These are phyloP conservation scores for Periconia sp. DNA, from an alignment of 2,329 filamentous ascomycete genomes.

Conservation along the genomic window DNA sequence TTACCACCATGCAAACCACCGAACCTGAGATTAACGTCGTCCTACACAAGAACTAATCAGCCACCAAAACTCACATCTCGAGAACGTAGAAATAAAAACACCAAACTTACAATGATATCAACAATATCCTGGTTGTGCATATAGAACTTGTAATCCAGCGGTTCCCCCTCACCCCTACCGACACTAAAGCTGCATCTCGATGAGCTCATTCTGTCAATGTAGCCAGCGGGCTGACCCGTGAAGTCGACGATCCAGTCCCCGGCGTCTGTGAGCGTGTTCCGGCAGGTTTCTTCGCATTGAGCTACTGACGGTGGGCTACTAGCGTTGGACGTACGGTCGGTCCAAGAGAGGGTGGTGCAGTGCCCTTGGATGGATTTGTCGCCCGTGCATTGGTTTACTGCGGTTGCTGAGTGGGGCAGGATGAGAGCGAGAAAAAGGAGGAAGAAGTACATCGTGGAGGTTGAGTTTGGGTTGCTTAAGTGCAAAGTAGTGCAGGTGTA, in stretches of 20 bases:
- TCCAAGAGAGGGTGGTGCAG: slow-evolving; percentile 19
- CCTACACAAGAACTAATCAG: not conserved
- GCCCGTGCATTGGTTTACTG: slow-evolving; percentile 8
- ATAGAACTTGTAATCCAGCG: slow-evolving; percentile 15
- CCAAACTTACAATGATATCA: slow-evolving; percentile 14
- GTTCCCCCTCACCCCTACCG: slow-evolving; percentile 13
- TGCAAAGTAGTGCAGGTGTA: no score
- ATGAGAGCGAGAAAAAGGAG: not conserved
- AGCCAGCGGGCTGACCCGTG: slow-evolving; percentile 16
- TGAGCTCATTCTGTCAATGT: slow-evolving; percentile 14
- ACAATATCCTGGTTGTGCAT: slow-evolving; percentile 28
- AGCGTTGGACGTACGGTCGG: slow-evolving; percentile 14
- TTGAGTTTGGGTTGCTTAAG: not conserved
- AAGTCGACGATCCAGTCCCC: slow-evolving; percentile 24
- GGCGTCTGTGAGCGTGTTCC: slow-evolving; percentile 15
- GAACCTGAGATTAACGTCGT: slow-evolving; percentile 21
- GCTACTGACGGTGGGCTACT: slow-evolving; percentile 10
- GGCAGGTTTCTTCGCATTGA: slow-evolving; percentile 19
- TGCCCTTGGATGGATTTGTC: slow-evolving; percentile 11
- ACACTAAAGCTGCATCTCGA: slow-evolving; percentile 20
- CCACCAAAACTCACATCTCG: not conserved
- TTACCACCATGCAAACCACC: slow-evolving; percentile 15
- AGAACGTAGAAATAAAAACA: not conserved
- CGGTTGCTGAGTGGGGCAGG: not conserved
- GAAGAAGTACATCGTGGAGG: not conserved